These are phyloP conservation scores for Penicillium arizonense DNA, from an alignment of 495 filamentous ascomycete species.

Conservation along the genomic window DNA sequence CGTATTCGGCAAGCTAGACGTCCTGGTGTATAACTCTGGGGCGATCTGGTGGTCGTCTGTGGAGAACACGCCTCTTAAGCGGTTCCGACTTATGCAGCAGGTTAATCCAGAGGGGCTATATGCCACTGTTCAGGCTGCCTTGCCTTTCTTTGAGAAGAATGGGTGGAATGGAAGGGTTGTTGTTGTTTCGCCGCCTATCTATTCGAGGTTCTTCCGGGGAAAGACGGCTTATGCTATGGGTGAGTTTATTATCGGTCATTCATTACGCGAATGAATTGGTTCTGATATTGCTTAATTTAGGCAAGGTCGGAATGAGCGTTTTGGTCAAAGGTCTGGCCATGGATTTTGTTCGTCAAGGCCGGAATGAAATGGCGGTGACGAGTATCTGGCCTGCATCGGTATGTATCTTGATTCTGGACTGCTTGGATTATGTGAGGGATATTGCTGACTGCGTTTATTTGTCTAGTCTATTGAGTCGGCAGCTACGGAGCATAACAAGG, in stretches of 20 bases:
- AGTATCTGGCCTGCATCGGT: conserved; percentile 81
- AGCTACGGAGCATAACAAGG: conserved; percentile 56
- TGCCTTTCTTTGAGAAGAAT: conserved; percentile 60
- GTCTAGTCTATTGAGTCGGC: conserved; percentile 66
- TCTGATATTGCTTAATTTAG: conserved; percentile 16
- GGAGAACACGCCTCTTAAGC: conserved; percentile 68
- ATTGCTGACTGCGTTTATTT: conserved; percentile 6
- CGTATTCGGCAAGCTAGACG: conserved; percentile 65
- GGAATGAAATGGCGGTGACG: conserved; percentile 69
- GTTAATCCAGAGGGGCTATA: conserved; percentile 73
- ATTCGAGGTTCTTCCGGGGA: conserved; percentile 78
- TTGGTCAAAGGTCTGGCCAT: conserved; percentile 78
- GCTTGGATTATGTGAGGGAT: background rate
- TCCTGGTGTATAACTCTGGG: conserved; percentile 79
- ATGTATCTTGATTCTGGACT: conserved; percentile 24
- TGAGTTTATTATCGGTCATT: conserved; percentile 11
- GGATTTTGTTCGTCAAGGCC: conserved; percentile 71
- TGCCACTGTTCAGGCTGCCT: conserved; percentile 59
- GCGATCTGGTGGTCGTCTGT: conserved; percentile 87
- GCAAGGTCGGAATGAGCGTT: conserved; percentile 81
- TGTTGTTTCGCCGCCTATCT: conserved; percentile 84
- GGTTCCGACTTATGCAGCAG: conserved; percentile 79
- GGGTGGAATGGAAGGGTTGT: conserved; percentile 63
- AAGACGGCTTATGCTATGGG: conserved; percentile 89
- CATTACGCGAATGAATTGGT: background rate